A percentile compares a stretch with the other conserved stretches of the same genome.
These are phyloP conservation scores for Kodamaea fukazawae DNA, from an alignment of 805 yeast species.

Conservation along the genomic window DNA sequence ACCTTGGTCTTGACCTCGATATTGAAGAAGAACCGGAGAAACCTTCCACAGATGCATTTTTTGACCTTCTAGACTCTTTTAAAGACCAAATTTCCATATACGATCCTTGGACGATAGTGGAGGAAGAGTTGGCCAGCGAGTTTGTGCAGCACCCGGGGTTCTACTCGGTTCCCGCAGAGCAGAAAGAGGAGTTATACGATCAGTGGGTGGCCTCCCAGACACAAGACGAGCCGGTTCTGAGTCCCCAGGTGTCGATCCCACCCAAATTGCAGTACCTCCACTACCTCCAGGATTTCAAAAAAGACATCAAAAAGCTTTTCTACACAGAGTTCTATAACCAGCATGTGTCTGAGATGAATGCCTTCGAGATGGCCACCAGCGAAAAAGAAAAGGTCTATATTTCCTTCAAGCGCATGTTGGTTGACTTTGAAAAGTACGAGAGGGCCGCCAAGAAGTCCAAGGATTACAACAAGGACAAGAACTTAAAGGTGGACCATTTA, in stretches of 20 bases:
- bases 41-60: constrained; percentile 17
- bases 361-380: constrained; percentile 13
- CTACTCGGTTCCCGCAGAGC: constrained; percentile 20
- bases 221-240: background rate
- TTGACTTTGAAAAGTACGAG: constrained; percentile 30
- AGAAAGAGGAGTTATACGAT: constrained; percentile 23
- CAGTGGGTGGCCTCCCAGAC: constrained; percentile 20
- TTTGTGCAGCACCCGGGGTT: constrained; percentile 27
- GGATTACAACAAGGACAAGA: constrained; percentile 15
- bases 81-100: constrained; percentile 26
- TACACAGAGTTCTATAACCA: constrained; percentile 26
- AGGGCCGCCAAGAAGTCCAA: constrained; percentile 19
- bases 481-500: constrained; percentile 31
- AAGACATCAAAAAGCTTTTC: constrained; percentile 24
- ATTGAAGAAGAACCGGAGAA: too few species aligned
- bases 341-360: constrained; percentile 15
- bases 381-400: constrained; percentile 25
- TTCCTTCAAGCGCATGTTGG: constrained; percentile 25
- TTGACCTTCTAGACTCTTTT: constrained; percentile 23
- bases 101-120: constrained; percentile 39
- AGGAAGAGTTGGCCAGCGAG: constrained; percentile 32
- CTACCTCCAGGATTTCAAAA: constrained; percentile 29
- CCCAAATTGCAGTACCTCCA: constrained; percentile 20
- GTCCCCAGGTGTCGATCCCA: background rate
- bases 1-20: background rate